Base-by-base conservation (phyloP, 164 flowering plant genomes). In the Tinospora cordifolia region DNA sequence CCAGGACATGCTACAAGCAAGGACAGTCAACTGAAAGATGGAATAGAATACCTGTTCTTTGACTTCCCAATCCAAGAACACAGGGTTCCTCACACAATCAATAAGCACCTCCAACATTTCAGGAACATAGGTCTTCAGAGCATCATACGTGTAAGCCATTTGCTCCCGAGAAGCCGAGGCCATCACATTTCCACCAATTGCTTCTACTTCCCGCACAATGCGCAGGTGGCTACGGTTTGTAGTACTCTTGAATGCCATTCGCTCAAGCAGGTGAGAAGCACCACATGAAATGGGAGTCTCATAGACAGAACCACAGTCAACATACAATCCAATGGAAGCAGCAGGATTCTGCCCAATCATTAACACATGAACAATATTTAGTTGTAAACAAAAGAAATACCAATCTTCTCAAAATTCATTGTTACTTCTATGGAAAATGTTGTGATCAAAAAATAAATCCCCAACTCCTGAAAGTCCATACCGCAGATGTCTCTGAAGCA, bases 171-270 rank as follows among this genome's bases (percentile, higher is more conserved):
- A 88, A 54, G 88, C 95, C 4, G 90, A 82, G 14, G 90, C 90
- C 24, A 77, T 83, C 63, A 86, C 86, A 77, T 78, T 79, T 57
- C 97, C 97, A 66, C 97, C 98, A 78, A 90, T 91, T 46, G 97
- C 94, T 80, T 94, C 97, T 75, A 91, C 89, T 79, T 94, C 98
- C 44, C 96, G 81, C 13, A 90, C 93, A 71, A 89, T 63, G 0
- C 96, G 91, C 66, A 90, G 78, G 80, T 94, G 90, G 74, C 96
- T 93, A 25, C 93, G 71, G 71, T 93, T 93, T 58, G 69, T 69
- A 40, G 98, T 91, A 76, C 84, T 86, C 74, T 90, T 91, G 71
- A 93, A 93, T 15, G 98, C 98, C 98, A 93, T 92, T 2, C 87
- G 85, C 71, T 92, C 96, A 71, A 91, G 78, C 34, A 94, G 78